Evolutionary conservation across 768 basidiomycete genomes (phyloP), one percentile per base, ranked within the genome.

Genomic region (Termitomyces sp.): DNA sequence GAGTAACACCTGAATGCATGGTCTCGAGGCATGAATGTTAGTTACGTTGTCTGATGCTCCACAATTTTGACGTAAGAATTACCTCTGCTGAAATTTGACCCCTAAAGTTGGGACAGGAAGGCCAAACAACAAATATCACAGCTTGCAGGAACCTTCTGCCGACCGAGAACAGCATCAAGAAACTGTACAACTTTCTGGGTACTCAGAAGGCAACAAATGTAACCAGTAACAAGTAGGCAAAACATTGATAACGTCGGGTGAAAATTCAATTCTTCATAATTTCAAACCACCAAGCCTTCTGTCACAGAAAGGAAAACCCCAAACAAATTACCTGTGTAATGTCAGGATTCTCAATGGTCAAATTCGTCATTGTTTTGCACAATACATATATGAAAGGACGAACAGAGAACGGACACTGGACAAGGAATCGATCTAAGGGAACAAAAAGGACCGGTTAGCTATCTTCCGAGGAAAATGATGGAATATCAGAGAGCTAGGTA

Each of bases 401-500:
- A 20, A 34, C 20, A 43, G 20, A 53, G 20, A 3, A 32, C 32
- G n/a, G 13, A 29, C 32, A 24, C 42, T 55, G 16, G 8, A 55
- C 53, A 36, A 43, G 5, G 16, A 46, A 52, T 27, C 26, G n/a
- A 36, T 12, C 53, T 44, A 41, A 8, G 22, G 10, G 18, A 10
- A 5, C 14, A 5, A 22, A 18, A 8, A 36, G 16, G 9, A 41
- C 7, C n/a, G 10, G 32, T 50, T 32, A 42, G 42, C 37, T 29
- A 26, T 20, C 36, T 37, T 46, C 36, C 26, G 8, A 4, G 20
- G 57, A 42, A 57, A 54, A 56, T 43, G 26, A 32, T 12, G 36
- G 10, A 16, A 53, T 9, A 42, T 90, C 87, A 89, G 89, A 83
- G 63, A 68, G 86, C 87, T 83, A 85, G 78, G 87, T 78, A 70